Conservation (phyloP, 2,329 filamentous ascomycete species). For the Chalara sp. region DNA sequence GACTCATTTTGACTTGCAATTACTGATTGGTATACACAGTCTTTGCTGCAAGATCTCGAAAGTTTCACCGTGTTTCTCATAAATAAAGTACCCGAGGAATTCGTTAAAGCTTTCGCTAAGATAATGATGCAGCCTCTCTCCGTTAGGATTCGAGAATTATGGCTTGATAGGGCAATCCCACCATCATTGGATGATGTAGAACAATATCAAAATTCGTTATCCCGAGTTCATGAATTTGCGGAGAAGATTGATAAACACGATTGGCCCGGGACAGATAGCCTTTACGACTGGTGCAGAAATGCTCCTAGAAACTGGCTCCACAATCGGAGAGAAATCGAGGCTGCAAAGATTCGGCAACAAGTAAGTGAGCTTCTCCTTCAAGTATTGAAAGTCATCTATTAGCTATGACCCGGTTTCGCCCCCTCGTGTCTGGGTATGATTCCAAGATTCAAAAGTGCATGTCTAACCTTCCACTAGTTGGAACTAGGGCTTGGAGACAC, state of each 20-base stretch:
- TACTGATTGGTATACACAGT: constrained; percentile 19
- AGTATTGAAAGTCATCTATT: no score
- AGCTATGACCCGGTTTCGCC: no score
- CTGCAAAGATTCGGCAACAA: constrained; percentile 66
- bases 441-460: no score
- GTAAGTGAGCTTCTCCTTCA: constrained; percentile 38
- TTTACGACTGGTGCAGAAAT: constrained; percentile 74
- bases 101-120: constrained; percentile 55
- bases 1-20: no score
- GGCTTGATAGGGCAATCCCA: constrained; percentile 73
- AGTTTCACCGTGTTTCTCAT: constrained; percentile 45
- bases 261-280: constrained; percentile 55
- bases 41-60: constrained; percentile 48
- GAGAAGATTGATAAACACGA: constrained; percentile 51
- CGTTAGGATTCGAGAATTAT: constrained; percentile 61
- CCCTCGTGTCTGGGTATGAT: no score
- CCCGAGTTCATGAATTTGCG: constrained; percentile 58
- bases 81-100: constrained; percentile 43
- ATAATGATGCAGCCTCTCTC: constrained; percentile 65
- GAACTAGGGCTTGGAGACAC: constrained; percentile 26
- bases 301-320: constrained; percentile 80
- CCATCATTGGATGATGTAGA: constrained; percentile 64
- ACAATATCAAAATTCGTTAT: constrained; percentile 65
- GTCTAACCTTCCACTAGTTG: neutral
- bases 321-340: constrained; percentile 71